Base-by-base conservation (phyloP, 805 yeast genomes). In the Candida coleopterorum region DNA sequence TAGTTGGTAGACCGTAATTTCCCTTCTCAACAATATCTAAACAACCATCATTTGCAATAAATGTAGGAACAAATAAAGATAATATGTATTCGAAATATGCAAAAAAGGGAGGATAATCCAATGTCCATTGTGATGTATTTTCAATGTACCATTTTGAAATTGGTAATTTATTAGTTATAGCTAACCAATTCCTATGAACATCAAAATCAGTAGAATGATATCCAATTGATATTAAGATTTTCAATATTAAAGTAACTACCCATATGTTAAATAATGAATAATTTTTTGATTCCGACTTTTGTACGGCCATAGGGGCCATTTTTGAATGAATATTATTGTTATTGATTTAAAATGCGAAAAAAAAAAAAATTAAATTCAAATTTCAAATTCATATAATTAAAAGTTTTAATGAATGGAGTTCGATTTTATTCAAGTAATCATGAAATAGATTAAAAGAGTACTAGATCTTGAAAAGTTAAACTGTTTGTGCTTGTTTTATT, bases 21-120 rank as follows among this genome's bases (percentile, higher is more conserved):
- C 95, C 95, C 26, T 67, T 70, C 25, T 64, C 73, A 0, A 77
- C 78, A 29, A 89, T 70, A 34, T 75, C 82, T 29, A 89, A 65
- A 52, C 94, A 82, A 0, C 96, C 96, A 57, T 89, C 96, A 0
- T 67, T 56, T 5, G 57, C 62, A 1, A 85, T 94, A 0, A 53
- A 20, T 2, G 48, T 34, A 0, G 96, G 95, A 1, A 84, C 90
- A 38, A 85, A 70, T 35, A 70, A 80, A 0, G 95, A 70, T 32
- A 93, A 55, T 3, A 71, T 15, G 85, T 88, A 87, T 58, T 93
- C 98, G 49, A 93, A 90, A 59, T 87, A 89, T 0, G 98, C 98
- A 60, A 93, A 93, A 50, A 88, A 85, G 0, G 99, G 99, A 9
- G 99, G 98, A 60, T 90, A 93, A 58, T 93, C 98, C 27, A 93